These are phyloP conservation scores for Diaporthe longicolla DNA, from an alignment of 2,329 filamentous ascomycete genomes.

Conservation along the genomic window DNA sequence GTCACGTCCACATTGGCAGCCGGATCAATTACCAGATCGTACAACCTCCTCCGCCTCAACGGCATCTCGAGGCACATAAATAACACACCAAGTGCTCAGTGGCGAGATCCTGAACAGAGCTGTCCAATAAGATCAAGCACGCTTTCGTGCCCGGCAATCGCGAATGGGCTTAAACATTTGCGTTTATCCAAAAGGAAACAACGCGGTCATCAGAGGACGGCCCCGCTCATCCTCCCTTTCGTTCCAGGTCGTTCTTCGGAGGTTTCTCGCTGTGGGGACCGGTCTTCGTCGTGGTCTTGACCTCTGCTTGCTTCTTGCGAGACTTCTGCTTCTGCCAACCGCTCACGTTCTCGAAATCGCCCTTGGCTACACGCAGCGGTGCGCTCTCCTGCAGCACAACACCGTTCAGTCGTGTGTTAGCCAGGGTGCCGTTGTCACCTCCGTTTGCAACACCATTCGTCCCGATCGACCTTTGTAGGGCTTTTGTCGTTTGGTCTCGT, in stretches of 20 bases:
- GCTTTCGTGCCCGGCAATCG: slow-evolving; percentile 3
- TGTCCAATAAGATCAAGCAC: slow-evolving; percentile 47
- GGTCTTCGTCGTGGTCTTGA: slow-evolving; percentile 61
- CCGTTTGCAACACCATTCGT: slow-evolving; percentile 48
- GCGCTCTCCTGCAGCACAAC: slow-evolving; percentile 61
- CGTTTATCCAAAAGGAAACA: slow-evolving; percentile 42
- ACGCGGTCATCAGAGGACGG: background rate
- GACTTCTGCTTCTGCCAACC: slow-evolving; percentile 74
- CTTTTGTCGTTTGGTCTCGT: slow-evolving; percentile 37
- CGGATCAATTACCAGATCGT: slow-evolving; percentile 37
- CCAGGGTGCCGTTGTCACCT: slow-evolving; percentile 44
- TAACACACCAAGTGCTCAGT: slow-evolving; percentile 35
- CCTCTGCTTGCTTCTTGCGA: slow-evolving; percentile 65
- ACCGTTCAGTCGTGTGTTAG: slow-evolving; percentile 57
- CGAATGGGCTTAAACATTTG: slow-evolving; percentile 16
- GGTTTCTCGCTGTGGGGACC: slow-evolving; percentile 64
- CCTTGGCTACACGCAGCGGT: slow-evolving; percentile 67
- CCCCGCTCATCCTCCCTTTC: slow-evolving; percentile 70
- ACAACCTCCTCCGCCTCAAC: slow-evolving; percentile 36
- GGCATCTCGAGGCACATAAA: slow-evolving; percentile 39
- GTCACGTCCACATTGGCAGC: slow-evolving; percentile 15
- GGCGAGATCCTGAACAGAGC: slow-evolving; percentile 43
- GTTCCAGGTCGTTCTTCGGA: slow-evolving; percentile 72
- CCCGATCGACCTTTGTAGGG: slow-evolving; percentile 42
- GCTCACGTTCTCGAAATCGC: slow-evolving; percentile 60